Evolutionary conservation across 163 green algal species (phyloP), one percentile per base, ranked within the genome.

Genomic region (Volvox carteri): DNA sequence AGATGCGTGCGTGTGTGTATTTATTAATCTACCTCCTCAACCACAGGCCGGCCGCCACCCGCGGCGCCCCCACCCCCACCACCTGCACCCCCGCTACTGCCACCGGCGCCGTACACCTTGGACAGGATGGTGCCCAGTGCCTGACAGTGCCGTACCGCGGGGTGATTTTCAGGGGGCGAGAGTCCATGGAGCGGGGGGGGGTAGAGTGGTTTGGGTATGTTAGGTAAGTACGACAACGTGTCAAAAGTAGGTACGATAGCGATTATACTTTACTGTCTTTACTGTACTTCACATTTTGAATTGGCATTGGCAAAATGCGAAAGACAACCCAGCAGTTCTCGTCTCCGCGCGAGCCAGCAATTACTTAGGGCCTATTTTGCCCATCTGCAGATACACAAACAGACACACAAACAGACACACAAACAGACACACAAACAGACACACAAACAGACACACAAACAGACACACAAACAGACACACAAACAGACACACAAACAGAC

Each of bases 1-100:
- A n/a, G n/a, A n/a, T n/a, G n/a, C n/a, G n/a, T n/a, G n/a, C n/a
- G n/a, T n/a, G n/a, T n/a, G n/a, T n/a, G n/a, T n/a, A n/a, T n/a
- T n/a, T n/a, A n/a, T n/a, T 58, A 98, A 92, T 98, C 95, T 30
- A 98, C 96, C 90, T 98, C 96, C 94, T 98, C 96, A 23, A 98
- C 96, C 54, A 93, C 96, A 76, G 96, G 96, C 35, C 87, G 84
- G 52, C 90, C 90, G 62, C 37, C 87, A 75, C 80, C 91, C 16
- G 33, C 37, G 54, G 72, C 90, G 67, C 77, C 92, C 77, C 86
- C 93, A 54, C 91, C 92, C 33, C 72, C 83, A 65, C 77, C 91
- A 41, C 60, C 52, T 33, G 44, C 91, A 28, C 85, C 94, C 46
- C 86, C 92, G 35, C 86, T 93, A 44, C 78, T 90, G 76, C 91